These are phyloP conservation scores for Ophiocordyceps polyrhachis-furcata DNA, from an alignment of 2,329 filamentous ascomycete genomes.

Conservation along the genomic window DNA sequence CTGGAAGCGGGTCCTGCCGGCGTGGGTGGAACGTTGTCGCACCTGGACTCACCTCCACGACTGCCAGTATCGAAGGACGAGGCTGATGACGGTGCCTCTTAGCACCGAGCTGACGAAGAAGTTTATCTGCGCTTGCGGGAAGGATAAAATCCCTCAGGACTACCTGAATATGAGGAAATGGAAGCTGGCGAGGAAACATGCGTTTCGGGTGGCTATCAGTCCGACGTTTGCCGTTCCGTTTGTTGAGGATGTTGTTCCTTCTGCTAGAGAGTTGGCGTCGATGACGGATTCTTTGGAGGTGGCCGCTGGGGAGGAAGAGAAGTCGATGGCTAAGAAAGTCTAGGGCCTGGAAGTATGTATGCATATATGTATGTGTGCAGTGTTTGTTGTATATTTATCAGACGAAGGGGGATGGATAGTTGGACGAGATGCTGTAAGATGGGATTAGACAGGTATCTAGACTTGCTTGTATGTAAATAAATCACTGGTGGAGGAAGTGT, in stretches of 20 bases:
- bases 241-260: constrained; percentile 19
- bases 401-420: too few relatives aligned
- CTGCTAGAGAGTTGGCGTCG: too few relatives aligned
- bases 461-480: too few relatives aligned
- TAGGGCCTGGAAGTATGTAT: too few relatives aligned
- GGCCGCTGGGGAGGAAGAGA: too few relatives aligned
- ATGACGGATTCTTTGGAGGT: too few relatives aligned
- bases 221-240: constrained; percentile 27
- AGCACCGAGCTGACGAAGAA: constrained; percentile 15
- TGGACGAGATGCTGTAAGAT: too few relatives aligned
- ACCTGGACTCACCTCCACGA: constrained; percentile 21
- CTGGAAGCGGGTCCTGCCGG: constrained; percentile 26
- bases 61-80: constrained; percentile 22
- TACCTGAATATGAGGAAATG: constrained; percentile 24
- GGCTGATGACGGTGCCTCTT: constrained; percentile 17
- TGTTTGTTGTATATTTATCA: too few relatives aligned
- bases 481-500: too few relatives aligned
- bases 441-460: too few relatives aligned
- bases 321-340: too few relatives aligned
- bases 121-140: constrained; percentile 26
- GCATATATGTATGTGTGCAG: too few relatives aligned
- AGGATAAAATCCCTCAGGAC: constrained; percentile 19
- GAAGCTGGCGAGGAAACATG: constrained; percentile 20
- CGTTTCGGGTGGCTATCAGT: constrained; percentile 39
- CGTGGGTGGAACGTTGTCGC: constrained; percentile 27